A percentile compares a stretch with the other conserved stretches of the same genome.
Conservation (phyloP, 2,329 filamentous ascomycete genomes). For the Alternaria gansuensis region DNA sequence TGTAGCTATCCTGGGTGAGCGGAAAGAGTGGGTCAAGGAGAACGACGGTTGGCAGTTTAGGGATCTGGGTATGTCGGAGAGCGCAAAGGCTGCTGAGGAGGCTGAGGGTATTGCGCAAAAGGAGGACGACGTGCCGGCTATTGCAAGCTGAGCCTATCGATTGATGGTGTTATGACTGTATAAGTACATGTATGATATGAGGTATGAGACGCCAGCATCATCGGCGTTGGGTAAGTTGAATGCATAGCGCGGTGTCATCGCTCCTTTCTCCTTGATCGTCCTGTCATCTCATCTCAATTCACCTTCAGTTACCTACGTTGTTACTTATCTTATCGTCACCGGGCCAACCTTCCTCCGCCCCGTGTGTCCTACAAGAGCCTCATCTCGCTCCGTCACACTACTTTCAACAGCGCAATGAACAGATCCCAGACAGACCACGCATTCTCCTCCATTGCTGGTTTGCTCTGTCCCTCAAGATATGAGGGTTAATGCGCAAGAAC, state of each 20-base stretch:
- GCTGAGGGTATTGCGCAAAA: conserved; percentile 31
- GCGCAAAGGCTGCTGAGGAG: conserved; percentile 31
- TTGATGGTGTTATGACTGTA: conserved; percentile 14
- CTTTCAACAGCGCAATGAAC: conserved; percentile 41
- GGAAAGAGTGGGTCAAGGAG: conserved; percentile 73
- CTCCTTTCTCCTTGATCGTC: conserved; percentile 15
- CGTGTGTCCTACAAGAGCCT: neutral
- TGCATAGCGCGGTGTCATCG: conserved; percentile 19
- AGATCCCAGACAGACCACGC: conserved; percentile 40
- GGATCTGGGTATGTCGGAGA: conserved; percentile 71
- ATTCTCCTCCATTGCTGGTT: conserved; percentile 31
- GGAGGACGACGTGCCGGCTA: conserved; percentile 28
- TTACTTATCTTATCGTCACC: neutral
- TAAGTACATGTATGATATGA: conserved; percentile 28
- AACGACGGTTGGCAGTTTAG: conserved; percentile 76
- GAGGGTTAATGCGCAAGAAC: conserved; percentile 35
- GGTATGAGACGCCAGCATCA: conserved; percentile 25
- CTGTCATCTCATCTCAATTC: neutral
- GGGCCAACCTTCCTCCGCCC: conserved; percentile 5
- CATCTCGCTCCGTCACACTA: conserved; percentile 16
- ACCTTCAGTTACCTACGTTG: neutral
- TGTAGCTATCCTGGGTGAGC: conserved; percentile 81
- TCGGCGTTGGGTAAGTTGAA: conserved; percentile 25
- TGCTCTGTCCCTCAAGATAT: conserved; percentile 29
- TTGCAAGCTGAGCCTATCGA: conserved; percentile 12